Percentiles rank a stretch among this genome's conserved stretches.
Conservation (phyloP, 495 filamentous ascomycete species). For the Lichina pygmaea region DNA sequence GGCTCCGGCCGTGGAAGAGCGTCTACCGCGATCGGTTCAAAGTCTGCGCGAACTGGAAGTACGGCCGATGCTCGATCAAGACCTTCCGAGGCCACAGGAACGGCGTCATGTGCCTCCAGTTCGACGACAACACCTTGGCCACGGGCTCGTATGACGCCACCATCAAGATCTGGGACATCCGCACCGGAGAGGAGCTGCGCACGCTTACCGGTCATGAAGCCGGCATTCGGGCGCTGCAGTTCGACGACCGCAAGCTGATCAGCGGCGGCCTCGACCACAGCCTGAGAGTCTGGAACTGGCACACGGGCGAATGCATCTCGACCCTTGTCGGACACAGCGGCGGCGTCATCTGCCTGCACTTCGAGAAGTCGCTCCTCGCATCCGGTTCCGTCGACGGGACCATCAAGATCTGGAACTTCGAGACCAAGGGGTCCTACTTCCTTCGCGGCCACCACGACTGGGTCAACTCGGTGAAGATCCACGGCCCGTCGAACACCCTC, state of each 20-base stretch:
- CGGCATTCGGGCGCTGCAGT: slow-evolving; percentile 72
- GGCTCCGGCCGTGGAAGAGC: slow-evolving; percentile 66
- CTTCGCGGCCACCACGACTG: slow-evolving; percentile 73
- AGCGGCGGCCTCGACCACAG: slow-evolving; percentile 59
- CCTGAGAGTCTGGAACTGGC: slow-evolving; percentile 89
- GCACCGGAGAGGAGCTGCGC: slow-evolving; percentile 60
- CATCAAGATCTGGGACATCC: slow-evolving; percentile 87
- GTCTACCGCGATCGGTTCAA: slow-evolving; percentile 74
- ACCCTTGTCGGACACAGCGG: slow-evolving; percentile 50
- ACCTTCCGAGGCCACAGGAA: slow-evolving; percentile 75
- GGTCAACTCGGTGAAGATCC: slow-evolving; percentile 79
- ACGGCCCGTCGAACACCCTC: slow-evolving; percentile 53
- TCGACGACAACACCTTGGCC: slow-evolving; percentile 75
- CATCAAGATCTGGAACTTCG: slow-evolving; percentile 84
- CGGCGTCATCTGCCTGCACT: slow-evolving; percentile 68
- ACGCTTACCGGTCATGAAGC: slow-evolving; percentile 57
- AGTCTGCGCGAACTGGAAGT: slow-evolving; percentile 88
- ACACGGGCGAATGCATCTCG: slow-evolving; percentile 65
- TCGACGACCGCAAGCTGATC: slow-evolving; percentile 75
- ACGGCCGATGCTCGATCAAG: slow-evolving; percentile 60
- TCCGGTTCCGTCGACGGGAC: slow-evolving; percentile 73
- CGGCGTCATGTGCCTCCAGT: slow-evolving; percentile 87
- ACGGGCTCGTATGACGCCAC: slow-evolving; percentile 88
- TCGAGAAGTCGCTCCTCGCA: slow-evolving; percentile 54
- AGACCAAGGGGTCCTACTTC: slow-evolving; percentile 47